A percentile compares a stretch with the other conserved stretches of the same genome.
Evolutionary conservation across 2,329 filamentous ascomycete genomes (phyloP).

Genomic region (Septoria linicola): DNA sequence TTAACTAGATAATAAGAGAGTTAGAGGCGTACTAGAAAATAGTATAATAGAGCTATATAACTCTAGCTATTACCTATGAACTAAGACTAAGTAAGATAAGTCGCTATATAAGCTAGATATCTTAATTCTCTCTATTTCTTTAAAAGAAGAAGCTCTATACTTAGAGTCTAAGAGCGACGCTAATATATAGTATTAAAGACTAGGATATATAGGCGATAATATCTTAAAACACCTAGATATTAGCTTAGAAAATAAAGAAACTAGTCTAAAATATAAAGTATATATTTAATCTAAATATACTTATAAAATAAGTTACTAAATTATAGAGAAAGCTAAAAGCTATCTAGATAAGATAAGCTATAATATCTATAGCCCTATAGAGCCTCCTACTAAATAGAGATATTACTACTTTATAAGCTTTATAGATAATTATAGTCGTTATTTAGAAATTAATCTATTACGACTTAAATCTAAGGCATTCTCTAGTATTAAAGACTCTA

Average conservation of each 20-base stretch:
- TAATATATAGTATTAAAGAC: constrained; percentile 11
- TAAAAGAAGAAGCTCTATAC: constrained; percentile 5
- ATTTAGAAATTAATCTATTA: constrained; percentile 13
- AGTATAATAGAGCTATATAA: constrained; percentile 8
- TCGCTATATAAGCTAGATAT: constrained; percentile 13
- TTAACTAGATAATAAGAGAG: constrained; percentile 5
- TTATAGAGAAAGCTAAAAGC: constrained; percentile 5
- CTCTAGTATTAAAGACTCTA: constrained; percentile 8
- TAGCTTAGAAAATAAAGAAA: neutral
- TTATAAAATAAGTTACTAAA: constrained; percentile 9
- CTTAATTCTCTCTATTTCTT: neutral
- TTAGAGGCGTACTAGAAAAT: neutral
- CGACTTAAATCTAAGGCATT: constrained; percentile 12
- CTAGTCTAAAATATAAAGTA: constrained; percentile 6
- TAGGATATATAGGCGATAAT: constrained; percentile 10
- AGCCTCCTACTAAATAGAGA: constrained; percentile 8
- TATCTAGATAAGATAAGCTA: constrained; percentile 17
- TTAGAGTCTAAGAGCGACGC: constrained; percentile 2
- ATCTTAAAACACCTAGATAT: constrained; percentile 7
- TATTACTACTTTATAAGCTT: constrained; percentile 15
- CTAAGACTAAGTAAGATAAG: constrained; percentile 5
- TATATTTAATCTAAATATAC: constrained; percentile 6
- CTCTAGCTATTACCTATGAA: neutral
- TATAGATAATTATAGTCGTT: constrained; percentile 15
- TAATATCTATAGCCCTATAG: constrained; percentile 12